Conservation (phyloP, 2,329 filamentous ascomycete species). For the Pseudonectria buxi region DNA sequence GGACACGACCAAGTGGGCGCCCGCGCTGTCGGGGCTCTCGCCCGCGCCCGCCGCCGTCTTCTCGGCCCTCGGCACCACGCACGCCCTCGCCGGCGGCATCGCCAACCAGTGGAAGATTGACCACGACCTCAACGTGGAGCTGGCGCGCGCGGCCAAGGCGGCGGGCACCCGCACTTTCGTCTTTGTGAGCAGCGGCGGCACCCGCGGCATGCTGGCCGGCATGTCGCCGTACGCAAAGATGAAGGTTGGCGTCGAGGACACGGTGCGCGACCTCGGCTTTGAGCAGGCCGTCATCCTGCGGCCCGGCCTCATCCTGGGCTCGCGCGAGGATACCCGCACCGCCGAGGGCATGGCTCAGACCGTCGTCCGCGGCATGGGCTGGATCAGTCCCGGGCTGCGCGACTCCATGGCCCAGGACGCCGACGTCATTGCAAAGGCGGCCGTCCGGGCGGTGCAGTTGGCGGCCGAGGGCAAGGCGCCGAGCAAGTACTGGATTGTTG, state of each 20-base stretch:
- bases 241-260: conserved; percentile 84
- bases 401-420: conserved; percentile 69
- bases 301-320: conserved; percentile 70
- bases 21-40: conserved; percentile 47
- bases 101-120: conserved; percentile 83
- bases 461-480: conserved; percentile 54
- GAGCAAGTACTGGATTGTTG: conserved; percentile 55
- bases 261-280: conserved; percentile 64
- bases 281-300: conserved; percentile 68
- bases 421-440: conserved; percentile 62
- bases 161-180: conserved; percentile 70
- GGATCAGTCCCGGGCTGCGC: conserved; percentile 47
- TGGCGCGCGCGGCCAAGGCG: conserved; percentile 67
- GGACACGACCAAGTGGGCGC: conserved; percentile 64
- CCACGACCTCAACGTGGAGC: conserved; percentile 74
- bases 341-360: conserved; percentile 51
- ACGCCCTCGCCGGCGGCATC: conserved; percentile 65
- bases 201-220: conserved; percentile 32
- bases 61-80: conserved; percentile 75
- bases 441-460: conserved; percentile 52
- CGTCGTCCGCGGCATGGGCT: conserved; percentile 49
- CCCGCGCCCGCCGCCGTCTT: conserved; percentile 60
- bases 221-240: conserved; percentile 55
- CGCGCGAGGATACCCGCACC: conserved; percentile 54
- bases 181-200: conserved; percentile 59